Base-by-base conservation (phyloP, 1,284 basidiomycete genomes). In the Malassezia restricta region DNA sequence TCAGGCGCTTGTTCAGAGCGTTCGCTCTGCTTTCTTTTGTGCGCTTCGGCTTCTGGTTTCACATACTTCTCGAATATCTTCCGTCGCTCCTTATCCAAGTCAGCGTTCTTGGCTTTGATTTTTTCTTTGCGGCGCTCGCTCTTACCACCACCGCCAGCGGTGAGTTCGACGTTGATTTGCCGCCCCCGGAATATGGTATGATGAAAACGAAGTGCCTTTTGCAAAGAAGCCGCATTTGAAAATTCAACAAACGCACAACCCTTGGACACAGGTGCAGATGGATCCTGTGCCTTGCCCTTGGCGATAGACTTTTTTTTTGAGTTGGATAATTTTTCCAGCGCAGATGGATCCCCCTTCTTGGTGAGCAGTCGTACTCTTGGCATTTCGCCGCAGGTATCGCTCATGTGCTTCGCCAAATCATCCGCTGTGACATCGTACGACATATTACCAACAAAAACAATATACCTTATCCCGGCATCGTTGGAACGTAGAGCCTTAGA, bases 401-500 rank as follows among this genome's bases (percentile, higher is more conserved):
- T 57, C 29, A 73, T 63, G 39, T 73, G 70, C 30, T 62, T 60
- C 12, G 67, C 56, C 38, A 73, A 61, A 53, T 61, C 40, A 7
- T 61, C 60, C 3, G 60, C 20, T 8, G 68, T 70, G 17, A 64
- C 58, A 30, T 60, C 62, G 56, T 65, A 73, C 0, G 70, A 57
- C 70, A 73, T 73, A 62, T 73, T 73, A 33, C 70, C 63, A 33
- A 71, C 59, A 51, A 71, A 71, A 31, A 71, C 56, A 50, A 71
- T 71, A 48, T 58, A 64, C 24, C 63, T 65, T 38, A 28, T 28
- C 3, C 27, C 37, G n/a, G 32, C 15, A 6, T 47, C 44, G 17
- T 39, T 47, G 33, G 28, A 33, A 29, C 29, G 9, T 47, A 27
- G 45, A 44, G 35, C 45, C 43, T 5, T n/a, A 17, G 33, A 11